Evolutionary conservation across 495 filamentous ascomycete genomes (phyloP), one percentile per base, ranked within the genome.

Genomic region (Copromyces sp.): DNA sequence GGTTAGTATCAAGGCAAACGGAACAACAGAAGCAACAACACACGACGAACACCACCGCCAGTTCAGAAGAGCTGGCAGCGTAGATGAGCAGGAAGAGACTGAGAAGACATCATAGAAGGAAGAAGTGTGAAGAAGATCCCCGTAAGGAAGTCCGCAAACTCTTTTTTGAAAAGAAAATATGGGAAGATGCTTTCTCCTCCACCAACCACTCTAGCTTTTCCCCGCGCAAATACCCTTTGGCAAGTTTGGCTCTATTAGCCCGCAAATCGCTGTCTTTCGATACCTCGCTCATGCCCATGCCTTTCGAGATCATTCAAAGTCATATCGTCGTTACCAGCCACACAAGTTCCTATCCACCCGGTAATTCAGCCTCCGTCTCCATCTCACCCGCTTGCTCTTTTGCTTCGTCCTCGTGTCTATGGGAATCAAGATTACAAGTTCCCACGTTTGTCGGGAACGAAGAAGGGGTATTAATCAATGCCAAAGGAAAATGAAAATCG

Each of bases 81-180:
- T 86, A 77, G 84, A 88, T 72, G 86, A 88, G 79, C 86, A 89
- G 77, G 87, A 90, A 75, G 87, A 89, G 79, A 85, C 83, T 38
- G 87, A 89, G 74, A 86, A 87, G 77, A 74, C 78, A 71, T 80
- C 71, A 39, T 80, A 65, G 53, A 72, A 77, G 40, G 24, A 72
- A 73, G 69, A 38, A 69, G 29, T 39, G 37, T 69, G 38, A 69
- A 72, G 70, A 53, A 69, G 68, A 69, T 17, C 32, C 39, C 53
- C 53, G 32, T 9, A 65, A 35, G 53, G 53, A 65, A 65, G 29
- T 37, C 53, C 29, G 29, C 53, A 65, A 65, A 35, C 53, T 65
- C 53, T 65, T 35, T 35, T 65, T 65, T 65, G 14, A 35, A 35
- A 17, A 11, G 53, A 65, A 32, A 65, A 65, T 17, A 65, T 9